Conservation (phyloP, 495 filamentous ascomycete genomes). For the Ramalina intermedia region DNA sequence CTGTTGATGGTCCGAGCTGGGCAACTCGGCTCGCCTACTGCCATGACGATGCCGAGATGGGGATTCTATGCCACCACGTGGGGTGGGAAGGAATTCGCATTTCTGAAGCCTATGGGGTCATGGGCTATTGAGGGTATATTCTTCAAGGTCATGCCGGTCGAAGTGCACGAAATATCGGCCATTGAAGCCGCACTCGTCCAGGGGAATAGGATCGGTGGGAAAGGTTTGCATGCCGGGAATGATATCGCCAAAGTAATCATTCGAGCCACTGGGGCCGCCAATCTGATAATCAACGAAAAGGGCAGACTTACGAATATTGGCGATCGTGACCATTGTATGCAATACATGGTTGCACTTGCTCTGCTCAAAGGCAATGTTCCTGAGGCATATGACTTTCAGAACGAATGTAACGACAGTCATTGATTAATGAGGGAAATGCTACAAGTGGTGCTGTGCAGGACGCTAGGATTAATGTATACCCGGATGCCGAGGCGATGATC, state of each 20-base stretch:
- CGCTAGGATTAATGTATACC: too few relatives aligned
- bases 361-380: slow-evolving; percentile 22
- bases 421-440: too few relatives aligned
- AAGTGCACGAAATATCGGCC: slow-evolving; percentile 26
- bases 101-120: slow-evolving; percentile 20
- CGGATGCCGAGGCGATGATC: too few relatives aligned
- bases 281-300: slow-evolving; percentile 28
- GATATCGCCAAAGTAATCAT: slow-evolving; percentile 21
- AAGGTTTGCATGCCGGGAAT: slow-evolving; percentile 2
- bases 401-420: too few relatives aligned
- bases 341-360: slow-evolving; percentile 27
- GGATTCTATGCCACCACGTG: slow-evolving; percentile 25
- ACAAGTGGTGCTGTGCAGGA: too few relatives aligned
- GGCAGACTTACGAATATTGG: slow-evolving; percentile 25
- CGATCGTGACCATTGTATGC: slow-evolving; percentile 33
- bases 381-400: slow-evolving; percentile 21
- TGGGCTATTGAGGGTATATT: slow-evolving; percentile 25
- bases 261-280: slow-evolving; percentile 23
- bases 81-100: slow-evolving; percentile 14
- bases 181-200: slow-evolving; percentile 24
- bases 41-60: slow-evolving; percentile 22
- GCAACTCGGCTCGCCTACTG: slow-evolving; percentile 23
- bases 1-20: slow-evolving; percentile 18
- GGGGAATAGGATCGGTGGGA: slow-evolving; percentile 2
- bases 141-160: slow-evolving; percentile 26